Percentiles rank a stretch among this genome's conserved stretches.
Conservation (phyloP, 78 protist genomes). For the Capsaspora owczarzaki region DNA sequence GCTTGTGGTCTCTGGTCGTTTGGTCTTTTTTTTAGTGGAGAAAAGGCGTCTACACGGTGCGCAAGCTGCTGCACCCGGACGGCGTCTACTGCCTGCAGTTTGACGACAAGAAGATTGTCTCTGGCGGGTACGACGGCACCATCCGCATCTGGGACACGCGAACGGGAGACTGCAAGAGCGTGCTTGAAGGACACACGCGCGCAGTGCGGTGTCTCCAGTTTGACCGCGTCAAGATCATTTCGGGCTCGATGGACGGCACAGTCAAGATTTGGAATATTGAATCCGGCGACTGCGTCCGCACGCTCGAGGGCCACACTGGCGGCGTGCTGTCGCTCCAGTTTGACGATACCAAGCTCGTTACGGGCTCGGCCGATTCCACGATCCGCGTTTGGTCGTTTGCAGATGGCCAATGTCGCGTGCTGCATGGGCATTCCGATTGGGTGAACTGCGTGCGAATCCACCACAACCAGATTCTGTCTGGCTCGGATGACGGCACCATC, state of each 20-base stretch:
- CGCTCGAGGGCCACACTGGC: neutral
- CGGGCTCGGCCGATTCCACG: neutral
- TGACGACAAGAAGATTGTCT: conserved; percentile 4
- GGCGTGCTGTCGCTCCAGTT: neutral
- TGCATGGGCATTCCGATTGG: neutral
- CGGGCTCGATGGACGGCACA: conserved; percentile 14
- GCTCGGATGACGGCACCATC: conserved; percentile 16
- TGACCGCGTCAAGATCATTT: conserved; percentile 8
- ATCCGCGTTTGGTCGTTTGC: neutral
- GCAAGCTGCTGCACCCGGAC: neutral
- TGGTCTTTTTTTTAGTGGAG: neutral
- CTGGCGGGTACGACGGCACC: conserved; percentile 3
- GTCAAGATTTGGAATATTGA: conserved; percentile 4
- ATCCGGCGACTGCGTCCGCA: conserved; percentile 19
- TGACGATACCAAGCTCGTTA: conserved; percentile 1
- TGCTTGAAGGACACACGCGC: neutral
- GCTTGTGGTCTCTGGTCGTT: neutral
- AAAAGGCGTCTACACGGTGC: conserved; percentile 3
- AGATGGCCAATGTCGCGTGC: neutral
- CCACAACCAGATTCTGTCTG: conserved; percentile 9
- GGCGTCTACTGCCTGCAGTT: conserved; percentile 2
- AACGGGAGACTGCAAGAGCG: conserved; percentile 1
- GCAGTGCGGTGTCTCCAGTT: conserved; percentile 12
- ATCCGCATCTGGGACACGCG: conserved; percentile 17
- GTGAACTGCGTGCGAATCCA: conserved; percentile 19